Evolutionary conservation across 139 green algal genomes (phyloP).

Genomic region (Trebouxia sp.): DNA sequence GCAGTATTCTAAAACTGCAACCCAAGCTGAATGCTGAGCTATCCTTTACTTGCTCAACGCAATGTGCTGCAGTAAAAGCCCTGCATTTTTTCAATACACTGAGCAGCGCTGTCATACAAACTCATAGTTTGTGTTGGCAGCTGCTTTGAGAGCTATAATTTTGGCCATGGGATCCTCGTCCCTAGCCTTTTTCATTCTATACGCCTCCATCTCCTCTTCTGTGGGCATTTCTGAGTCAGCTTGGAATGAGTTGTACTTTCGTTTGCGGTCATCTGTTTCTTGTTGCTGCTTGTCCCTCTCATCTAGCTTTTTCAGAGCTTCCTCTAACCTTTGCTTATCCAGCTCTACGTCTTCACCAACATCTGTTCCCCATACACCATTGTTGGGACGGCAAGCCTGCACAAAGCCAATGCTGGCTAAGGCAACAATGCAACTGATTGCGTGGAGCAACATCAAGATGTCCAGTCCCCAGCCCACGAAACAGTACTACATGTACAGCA

Average conservation of each 20-base stretch:
- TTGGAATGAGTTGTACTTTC: conserved; percentile 78
- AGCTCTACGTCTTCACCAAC: conserved; percentile 61
- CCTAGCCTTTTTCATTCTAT: conserved; percentile 72
- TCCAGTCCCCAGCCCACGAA: too few species aligned
- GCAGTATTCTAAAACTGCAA: too few species aligned
- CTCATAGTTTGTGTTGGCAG: background rate
- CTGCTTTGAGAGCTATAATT: conserved; percentile 5
- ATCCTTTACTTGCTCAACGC: too few species aligned
- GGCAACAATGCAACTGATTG: too few species aligned
- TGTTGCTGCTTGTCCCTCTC: conserved; percentile 39
- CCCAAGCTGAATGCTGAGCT: background rate
- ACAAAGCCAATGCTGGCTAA: background rate
- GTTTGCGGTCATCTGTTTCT: conserved; percentile 76
- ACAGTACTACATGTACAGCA: too few species aligned
- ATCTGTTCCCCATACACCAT: conserved; percentile 64
- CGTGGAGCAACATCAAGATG: too few species aligned
- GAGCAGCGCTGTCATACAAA: background rate
- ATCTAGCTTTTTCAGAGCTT: conserved; percentile 71
- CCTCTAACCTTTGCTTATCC: conserved; percentile 74
- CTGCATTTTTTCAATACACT: background rate
- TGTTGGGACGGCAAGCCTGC: background rate
- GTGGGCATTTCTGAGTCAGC: conserved; percentile 67
- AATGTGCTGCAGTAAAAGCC: background rate
- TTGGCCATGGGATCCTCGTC: conserved; percentile 79
- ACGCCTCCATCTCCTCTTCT: conserved; percentile 98